Evolutionary conservation across 208 protist species (phyloP).

Genomic region (Crithidia acanthocephali): DNA sequence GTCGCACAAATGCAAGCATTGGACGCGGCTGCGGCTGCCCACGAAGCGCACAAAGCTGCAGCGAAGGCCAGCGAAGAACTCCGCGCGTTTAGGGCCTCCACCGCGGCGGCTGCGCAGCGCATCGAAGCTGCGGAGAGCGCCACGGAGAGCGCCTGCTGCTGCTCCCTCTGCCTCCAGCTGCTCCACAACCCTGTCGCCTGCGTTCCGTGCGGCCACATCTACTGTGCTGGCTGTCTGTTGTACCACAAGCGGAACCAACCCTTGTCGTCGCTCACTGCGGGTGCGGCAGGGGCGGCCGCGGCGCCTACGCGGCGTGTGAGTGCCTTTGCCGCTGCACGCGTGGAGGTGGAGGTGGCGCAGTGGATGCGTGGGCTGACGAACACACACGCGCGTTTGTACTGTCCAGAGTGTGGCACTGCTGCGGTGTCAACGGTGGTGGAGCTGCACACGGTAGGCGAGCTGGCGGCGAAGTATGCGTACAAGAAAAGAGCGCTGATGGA

Average conservation of each 20-base stretch:
- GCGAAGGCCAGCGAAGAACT: slow-evolving; percentile 2
- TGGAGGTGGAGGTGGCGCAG: slow-evolving; percentile 19
- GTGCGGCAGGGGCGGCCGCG: no score
- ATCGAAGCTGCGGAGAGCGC: slow-evolving; percentile 80
- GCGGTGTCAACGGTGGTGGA: slow-evolving; percentile 25
- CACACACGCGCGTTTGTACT: slow-evolving; percentile 25
- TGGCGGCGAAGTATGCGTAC: slow-evolving; percentile 38
- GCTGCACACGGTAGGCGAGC: slow-evolving; percentile 27
- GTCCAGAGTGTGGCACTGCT: slow-evolving; percentile 43
- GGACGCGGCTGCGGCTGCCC: slow-evolving; percentile 11
- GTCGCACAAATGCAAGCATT: not conserved
- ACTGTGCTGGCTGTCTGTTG: slow-evolving; percentile 70
- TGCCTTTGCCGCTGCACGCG: not conserved
- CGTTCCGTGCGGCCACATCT: slow-evolving; percentile 89
- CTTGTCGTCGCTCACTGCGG: slow-evolving; percentile 8
- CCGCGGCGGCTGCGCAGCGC: slow-evolving; percentile 45
- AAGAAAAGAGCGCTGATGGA: slow-evolving; percentile 30
- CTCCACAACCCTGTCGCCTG: slow-evolving; percentile 64
- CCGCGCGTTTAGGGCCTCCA: slow-evolving; percentile 23
- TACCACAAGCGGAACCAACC: slow-evolving; percentile 51
- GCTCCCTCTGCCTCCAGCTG: slow-evolving; percentile 71
- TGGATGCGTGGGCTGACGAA: not conserved
- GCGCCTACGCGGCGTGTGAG: not conserved
- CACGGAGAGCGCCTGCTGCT: slow-evolving; percentile 77
- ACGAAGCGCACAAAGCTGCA: slow-evolving; percentile 12